Percentiles rank a stretch among this genome's conserved stretches.
These are phyloP conservation scores for Fusarium pseudonygamai DNA, from an alignment of 2,329 filamentous ascomycete species.

Conservation along the genomic window DNA sequence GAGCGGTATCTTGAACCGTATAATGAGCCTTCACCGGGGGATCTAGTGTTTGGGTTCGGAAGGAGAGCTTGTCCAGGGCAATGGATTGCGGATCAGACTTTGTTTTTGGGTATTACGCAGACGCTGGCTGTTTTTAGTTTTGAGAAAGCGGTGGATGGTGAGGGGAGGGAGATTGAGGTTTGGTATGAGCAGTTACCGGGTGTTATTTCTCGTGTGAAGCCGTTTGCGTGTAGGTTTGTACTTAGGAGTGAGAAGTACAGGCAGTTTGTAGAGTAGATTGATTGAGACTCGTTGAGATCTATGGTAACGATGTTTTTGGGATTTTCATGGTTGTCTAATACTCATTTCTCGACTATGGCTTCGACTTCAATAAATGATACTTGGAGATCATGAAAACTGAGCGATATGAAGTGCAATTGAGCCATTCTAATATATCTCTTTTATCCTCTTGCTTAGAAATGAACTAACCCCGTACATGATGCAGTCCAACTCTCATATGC, in stretches of 20 bases:
- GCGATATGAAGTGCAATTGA: too few species aligned
- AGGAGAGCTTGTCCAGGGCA: slow-evolving; percentile 49
- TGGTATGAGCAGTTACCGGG: slow-evolving; percentile 7
- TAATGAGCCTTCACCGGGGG: slow-evolving; percentile 43
- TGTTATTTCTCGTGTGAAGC: slow-evolving; percentile 14
- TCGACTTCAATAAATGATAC: fast-evolving
- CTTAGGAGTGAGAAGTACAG: not conserved
- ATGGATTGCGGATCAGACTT: slow-evolving; percentile 43
- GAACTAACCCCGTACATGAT: not conserved
- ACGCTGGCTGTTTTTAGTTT: slow-evolving; percentile 58
- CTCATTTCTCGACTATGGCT: fast-evolving
- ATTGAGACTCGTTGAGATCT: fast-evolving
- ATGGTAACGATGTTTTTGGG: fast-evolving
- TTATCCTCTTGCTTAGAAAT: fast-evolving
- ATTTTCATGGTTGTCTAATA: fast-evolving
- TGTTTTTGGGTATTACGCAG: slow-evolving; percentile 51
- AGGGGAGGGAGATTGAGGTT: slow-evolving; percentile 48
- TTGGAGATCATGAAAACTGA: fast-evolving
- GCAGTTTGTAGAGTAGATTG: not conserved
- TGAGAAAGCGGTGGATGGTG: slow-evolving; percentile 33
- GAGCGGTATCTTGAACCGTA: slow-evolving; percentile 15
- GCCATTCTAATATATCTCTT: fast-evolving
- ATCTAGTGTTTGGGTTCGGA: slow-evolving; percentile 49
- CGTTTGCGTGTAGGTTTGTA: not conserved
- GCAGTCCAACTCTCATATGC: slow-evolving; percentile 28